Evolutionary conservation across 805 yeast species (phyloP), one percentile per base, ranked within the genome.

Genomic region (Torulaspora franciscae): DNA sequence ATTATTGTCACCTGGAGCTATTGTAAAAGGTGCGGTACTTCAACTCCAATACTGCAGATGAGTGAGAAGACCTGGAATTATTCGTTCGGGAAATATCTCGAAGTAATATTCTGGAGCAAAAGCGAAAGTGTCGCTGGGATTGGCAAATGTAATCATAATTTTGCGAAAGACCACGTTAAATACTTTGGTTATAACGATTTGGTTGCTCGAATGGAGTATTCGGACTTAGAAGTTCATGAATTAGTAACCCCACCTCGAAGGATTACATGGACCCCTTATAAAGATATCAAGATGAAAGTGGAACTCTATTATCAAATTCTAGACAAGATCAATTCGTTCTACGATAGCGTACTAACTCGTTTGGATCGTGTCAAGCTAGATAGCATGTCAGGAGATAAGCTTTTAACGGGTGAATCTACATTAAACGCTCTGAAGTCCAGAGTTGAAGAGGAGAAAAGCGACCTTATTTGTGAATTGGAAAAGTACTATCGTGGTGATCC

Each of bases 41-140:
- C 83, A 0, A 81, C 95, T 2, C 93, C 96, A 0, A 80, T 84
- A 5, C 67, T 82, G 10, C 85, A 86, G 14, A 79, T 95, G 83
- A 84, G 85, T 55, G 91, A 88, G 39, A 81, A 81, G 32, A 81
- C 97, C 0, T 90, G 95, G 83, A 88, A 83, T 57, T 82, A 81
- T 51, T 91, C 98, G 0, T 83, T 93, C 65, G 99, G 98, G 0
- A 95, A 95, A 59, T 93, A 85, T 60, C 69, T 93, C 19, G 98
- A 93, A 67, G 69, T 90, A 17, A 71, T 84, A 25, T 90, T 90
- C 60, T 88, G 95, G 85, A 77, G 84, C 44, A 65, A 71, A 28
- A 71, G 69, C 14, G 68, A 79, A 30, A 70, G 76, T 10, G 69
- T 80, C 45, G 70, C 80, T 5, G 83, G 81, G 2, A 65, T 75